Percentiles rank a stretch among this genome's conserved stretches.
Evolutionary conservation across 2,329 filamentous ascomycete species (phyloP).

Genomic region (Akanthomyces muscarius): DNA sequence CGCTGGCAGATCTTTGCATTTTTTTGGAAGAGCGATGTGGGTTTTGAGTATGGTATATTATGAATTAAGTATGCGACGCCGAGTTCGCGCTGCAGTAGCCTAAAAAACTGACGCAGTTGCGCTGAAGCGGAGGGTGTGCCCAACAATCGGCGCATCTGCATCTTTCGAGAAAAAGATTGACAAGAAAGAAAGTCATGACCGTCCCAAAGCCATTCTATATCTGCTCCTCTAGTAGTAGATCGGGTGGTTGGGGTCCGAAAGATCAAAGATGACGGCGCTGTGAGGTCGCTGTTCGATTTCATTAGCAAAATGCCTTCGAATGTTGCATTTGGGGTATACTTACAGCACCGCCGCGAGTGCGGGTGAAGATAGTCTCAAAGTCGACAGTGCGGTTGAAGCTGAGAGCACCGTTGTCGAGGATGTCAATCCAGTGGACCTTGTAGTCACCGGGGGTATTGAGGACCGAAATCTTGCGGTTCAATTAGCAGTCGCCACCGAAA

Average conservation of each 20-base stretch:
- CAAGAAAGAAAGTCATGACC: slow-evolving; percentile 2
- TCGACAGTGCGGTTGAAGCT: slow-evolving; percentile 58
- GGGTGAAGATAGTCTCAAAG: slow-evolving; percentile 48
- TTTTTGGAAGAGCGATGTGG: neutral
- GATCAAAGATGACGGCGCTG: slow-evolving; percentile 52
- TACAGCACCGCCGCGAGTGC: slow-evolving; percentile 48
- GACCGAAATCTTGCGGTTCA: slow-evolving; percentile 42
- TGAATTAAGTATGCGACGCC: neutral
- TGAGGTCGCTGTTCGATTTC: slow-evolving; percentile 41
- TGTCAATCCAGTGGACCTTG: slow-evolving; percentile 60
- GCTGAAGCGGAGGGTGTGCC: neutral
- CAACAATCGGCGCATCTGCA: neutral
- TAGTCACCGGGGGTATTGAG: slow-evolving; percentile 59
- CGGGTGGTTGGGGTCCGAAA: slow-evolving; percentile 50
- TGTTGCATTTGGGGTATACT: slow-evolving; percentile 1
- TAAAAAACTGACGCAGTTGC: neutral
- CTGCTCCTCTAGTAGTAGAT: slow-evolving; percentile 38
- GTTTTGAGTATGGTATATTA: neutral
- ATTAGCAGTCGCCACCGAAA: neutral
- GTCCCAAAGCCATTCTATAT: neutral
- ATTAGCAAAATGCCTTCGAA: neutral
- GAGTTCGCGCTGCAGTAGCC: neutral
- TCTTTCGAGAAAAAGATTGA: neutral
- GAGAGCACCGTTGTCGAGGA: slow-evolving; percentile 50
- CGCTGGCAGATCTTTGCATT: neutral